These are phyloP conservation scores for Boletellus sp. DNA, from an alignment of 768 basidiomycete genomes.

Conservation along the genomic window DNA sequence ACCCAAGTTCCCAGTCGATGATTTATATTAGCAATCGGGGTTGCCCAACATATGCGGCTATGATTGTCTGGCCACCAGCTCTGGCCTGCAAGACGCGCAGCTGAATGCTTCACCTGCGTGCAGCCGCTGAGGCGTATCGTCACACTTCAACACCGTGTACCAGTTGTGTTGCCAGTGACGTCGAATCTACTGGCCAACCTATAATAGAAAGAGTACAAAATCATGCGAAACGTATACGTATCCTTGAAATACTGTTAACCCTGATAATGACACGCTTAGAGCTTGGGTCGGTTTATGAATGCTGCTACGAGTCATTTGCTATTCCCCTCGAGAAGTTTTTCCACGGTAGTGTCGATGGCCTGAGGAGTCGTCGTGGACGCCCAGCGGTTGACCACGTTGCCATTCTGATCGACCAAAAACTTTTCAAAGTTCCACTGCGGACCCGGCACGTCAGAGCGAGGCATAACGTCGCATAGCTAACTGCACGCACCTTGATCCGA, in stretches of 20 bases:
- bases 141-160: too few species aligned
- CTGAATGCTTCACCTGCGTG: too few species aligned
- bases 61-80: conserved; percentile 3
- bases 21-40: too few species aligned
- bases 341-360: conserved; percentile 58
- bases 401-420: conserved; percentile 78
- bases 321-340: conserved; percentile 46
- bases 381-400: conserved; percentile 72
- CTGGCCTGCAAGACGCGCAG: too few species aligned
- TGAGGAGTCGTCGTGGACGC: conserved; percentile 71
- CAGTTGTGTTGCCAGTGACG: too few species aligned
- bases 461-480: neutral
- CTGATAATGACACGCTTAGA: conserved; percentile 3
- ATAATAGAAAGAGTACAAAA: neutral
- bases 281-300: conserved; percentile 5
- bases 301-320: conserved; percentile 16
- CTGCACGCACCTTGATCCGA: conserved; percentile 64
- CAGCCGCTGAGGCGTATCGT: too few species aligned
- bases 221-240: too few species aligned
- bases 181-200: neutral
- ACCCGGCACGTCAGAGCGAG: neutral
- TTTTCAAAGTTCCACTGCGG: conserved; percentile 88
- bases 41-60: neutral
- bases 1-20: too few species aligned
- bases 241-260: neutral